Base-by-base conservation (phyloP, 768 basidiomycete genomes). In the Mycena polygramma region DNA sequence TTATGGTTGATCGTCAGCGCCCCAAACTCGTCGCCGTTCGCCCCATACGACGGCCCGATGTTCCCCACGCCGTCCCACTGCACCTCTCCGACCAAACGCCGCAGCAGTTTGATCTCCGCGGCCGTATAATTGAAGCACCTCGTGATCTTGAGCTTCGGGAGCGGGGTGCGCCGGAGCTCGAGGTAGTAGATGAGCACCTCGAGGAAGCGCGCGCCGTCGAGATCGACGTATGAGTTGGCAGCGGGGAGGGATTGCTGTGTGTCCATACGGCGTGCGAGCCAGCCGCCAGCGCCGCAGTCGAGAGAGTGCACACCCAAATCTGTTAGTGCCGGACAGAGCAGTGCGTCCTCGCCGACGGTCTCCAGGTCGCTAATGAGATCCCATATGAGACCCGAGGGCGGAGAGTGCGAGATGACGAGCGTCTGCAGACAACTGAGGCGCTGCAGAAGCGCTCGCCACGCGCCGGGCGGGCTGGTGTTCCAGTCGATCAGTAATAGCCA, bases 1-100 rank as follows among this genome's bases (percentile, higher is more conserved):
- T 66, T 45, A 36, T 67, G 70, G 17, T 57, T 51, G 17, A 71
- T 71, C 8, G 70, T 67, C 65, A 62, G 8, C 5, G 63, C 70
- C 3, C 54, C 59, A 20, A 53, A 51, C 24, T 67, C 60, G 48
- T 71, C 70, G 39, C 70, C 60, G 22, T 71, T 66, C 14, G 48
- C 30, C 9, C 9, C 24, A 59, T 71, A 71, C 30, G 46, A n/a
- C 6, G 60, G 10, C 0, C 6, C n/a, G 10, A 49, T 8, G 35
- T 36, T 9, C 2, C 70, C 65, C 5, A 36, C 20, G 0, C 65
- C 70, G 37, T 71, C 70, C 70, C 70, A 71, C 30, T 26, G 8
- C 41, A 71, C 35, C 2, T 63, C 39, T 17, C 4, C 46, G 39
- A 67, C 70, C 20, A 71, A 54, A 30, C 45, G 58, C 20, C 70